phyloP scores from a whole-genome alignment of 768 basidiomycete species.

The Dentipellis sp. region DNA sequence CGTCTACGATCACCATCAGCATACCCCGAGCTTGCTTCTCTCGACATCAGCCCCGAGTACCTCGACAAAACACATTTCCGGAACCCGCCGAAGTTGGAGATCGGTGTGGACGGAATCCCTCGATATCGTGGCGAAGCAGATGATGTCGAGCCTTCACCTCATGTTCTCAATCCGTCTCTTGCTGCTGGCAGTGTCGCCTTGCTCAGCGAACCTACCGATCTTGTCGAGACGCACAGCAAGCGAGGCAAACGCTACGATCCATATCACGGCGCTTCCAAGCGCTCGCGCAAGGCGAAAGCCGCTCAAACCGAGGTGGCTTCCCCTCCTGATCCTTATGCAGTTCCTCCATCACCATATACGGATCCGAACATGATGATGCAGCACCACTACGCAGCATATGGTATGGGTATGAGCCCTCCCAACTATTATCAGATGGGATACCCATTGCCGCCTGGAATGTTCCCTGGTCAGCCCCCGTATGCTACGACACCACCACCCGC shows the following conservation, averaged over 20 bases:
- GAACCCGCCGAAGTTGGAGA: slow-evolving; percentile 81
- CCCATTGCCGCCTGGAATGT: slow-evolving; percentile 5
- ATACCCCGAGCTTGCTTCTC: slow-evolving; percentile 74
- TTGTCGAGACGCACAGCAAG: slow-evolving; percentile 13
- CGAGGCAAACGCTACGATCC: slow-evolving; percentile 26
- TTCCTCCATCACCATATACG: slow-evolving; percentile 2
- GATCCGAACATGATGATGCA: slow-evolving; percentile 14
- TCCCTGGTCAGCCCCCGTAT: not conserved
- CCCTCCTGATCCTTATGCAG: slow-evolving; percentile 8
- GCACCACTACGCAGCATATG: slow-evolving; percentile 9
- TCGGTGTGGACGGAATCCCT: slow-evolving; percentile 73
- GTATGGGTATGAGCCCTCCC: slow-evolving; percentile 7
- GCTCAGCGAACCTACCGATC: slow-evolving; percentile 11
- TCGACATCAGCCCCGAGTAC: slow-evolving; percentile 83
- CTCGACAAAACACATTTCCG: slow-evolving; percentile 89
- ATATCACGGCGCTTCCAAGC: slow-evolving; percentile 13
- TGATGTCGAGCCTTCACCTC: slow-evolving; percentile 34
- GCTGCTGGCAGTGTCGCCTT: slow-evolving; percentile 11
- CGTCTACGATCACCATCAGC: slow-evolving; percentile 84
- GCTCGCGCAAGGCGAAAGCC: slow-evolving; percentile 9
- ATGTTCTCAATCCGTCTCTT: slow-evolving; percentile 17
- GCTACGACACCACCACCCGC: slow-evolving; percentile 5
- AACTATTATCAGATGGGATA: slow-evolving; percentile 11
- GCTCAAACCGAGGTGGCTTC: slow-evolving; percentile 7
- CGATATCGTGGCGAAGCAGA: slow-evolving; percentile 81